Percentiles rank a stretch among this genome's conserved stretches.
Evolutionary conservation across 306 rosid genomes (phyloP).

Genomic region (Acmispon strigosus): DNA sequence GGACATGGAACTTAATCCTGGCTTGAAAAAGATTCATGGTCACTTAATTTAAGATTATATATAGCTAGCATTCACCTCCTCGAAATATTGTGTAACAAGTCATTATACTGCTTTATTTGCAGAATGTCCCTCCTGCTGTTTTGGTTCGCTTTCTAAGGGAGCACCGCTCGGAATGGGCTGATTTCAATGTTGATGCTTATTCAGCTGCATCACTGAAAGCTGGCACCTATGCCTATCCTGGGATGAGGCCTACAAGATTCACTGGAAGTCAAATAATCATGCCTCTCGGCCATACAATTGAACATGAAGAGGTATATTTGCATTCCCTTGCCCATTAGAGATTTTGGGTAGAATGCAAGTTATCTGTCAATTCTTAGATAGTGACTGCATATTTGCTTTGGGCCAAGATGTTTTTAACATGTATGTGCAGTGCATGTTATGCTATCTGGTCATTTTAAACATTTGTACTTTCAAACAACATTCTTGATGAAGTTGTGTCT

Average conservation of each 20-base stretch:
- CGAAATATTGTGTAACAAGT: background rate
- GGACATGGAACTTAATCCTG: background rate
- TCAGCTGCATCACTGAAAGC: slow-evolving; percentile 74
- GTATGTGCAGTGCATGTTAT: background rate
- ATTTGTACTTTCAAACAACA: background rate
- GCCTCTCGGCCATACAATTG: slow-evolving; percentile 97
- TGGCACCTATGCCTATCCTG: slow-evolving; percentile 76
- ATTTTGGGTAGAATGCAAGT: background rate
- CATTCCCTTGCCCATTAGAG: background rate
- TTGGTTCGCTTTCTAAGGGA: slow-evolving; percentile 93
- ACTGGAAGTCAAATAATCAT: slow-evolving; percentile 95
- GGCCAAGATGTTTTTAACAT: background rate
- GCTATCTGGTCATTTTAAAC: background rate
- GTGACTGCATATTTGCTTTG: background rate
- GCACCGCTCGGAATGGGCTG: slow-evolving; percentile 99
- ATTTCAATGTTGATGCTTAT: slow-evolving; percentile 94
- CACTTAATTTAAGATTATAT: background rate
- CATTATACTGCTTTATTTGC: slow-evolving; percentile 19
- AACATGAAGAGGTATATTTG: slow-evolving; percentile 75
- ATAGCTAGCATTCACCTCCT: background rate
- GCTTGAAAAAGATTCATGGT: background rate
- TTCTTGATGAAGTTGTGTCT: background rate
- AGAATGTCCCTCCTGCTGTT: slow-evolving; percentile 92
- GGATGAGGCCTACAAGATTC: slow-evolving; percentile 87
- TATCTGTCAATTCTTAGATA: background rate